These are phyloP conservation scores for Cladosporium sphaerospermum DNA, from an alignment of 2,329 filamentous ascomycete species.

Conservation along the genomic window DNA sequence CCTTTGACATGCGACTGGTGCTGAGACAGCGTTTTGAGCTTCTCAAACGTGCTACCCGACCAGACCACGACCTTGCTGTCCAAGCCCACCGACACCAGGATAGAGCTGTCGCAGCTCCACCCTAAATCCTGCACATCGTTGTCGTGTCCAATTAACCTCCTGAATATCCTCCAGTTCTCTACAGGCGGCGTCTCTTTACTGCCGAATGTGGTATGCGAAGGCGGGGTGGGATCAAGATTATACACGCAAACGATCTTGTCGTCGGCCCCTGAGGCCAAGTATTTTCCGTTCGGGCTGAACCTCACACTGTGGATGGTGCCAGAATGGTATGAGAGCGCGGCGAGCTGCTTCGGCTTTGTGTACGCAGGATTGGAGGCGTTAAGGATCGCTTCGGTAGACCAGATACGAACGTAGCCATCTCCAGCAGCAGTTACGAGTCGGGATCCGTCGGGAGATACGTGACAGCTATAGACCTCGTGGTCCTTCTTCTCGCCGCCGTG, in stretches of 20 bases:
- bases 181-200: conserved; percentile 82
- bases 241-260: conserved; percentile 99
- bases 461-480: conserved; percentile 96
- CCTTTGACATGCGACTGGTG: conserved; percentile 98
- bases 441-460: conserved; percentile 89
- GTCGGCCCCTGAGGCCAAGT: conserved; percentile 92
- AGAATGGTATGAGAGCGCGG: conserved; percentile 96
- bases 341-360: conserved; percentile 81
- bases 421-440: conserved; percentile 90
- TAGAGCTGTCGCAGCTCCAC: conserved; percentile 93
- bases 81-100: conserved; percentile 89
- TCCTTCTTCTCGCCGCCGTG: conserved; percentile 97
- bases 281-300: conserved; percentile 91
- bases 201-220: conserved; percentile 74
- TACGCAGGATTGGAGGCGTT: conserved; percentile 67
- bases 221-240: conserved; percentile 74
- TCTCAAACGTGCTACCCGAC: conserved; percentile 97
- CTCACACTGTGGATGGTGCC: conserved; percentile 96
- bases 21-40: conserved; percentile 84
- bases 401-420: conserved; percentile 95
- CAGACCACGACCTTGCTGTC: conserved; percentile 98
- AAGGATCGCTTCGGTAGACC: conserved; percentile 92
- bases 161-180: conserved; percentile 96
- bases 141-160: conserved; percentile 89
- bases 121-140: conserved; percentile 98